Conservation (phyloP, 352 stramenopile species). For the Phytophthora capsici region DNA sequence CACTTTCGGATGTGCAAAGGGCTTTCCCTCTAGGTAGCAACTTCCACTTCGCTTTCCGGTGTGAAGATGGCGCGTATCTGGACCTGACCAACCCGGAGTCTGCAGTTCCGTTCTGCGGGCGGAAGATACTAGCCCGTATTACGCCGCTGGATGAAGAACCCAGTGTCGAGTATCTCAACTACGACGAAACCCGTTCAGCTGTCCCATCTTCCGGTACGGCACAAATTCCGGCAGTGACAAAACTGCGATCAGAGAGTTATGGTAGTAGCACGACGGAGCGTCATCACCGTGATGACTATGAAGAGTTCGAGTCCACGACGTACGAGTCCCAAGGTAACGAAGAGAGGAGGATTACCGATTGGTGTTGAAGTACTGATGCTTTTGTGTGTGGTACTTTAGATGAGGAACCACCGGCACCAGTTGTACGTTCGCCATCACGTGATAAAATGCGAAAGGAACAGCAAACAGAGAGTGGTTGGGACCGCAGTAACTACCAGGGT, state of each 20-base stretch:
- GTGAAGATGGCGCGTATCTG: constrained; percentile 69
- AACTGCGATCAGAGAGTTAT: constrained; percentile 33
- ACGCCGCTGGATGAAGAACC: constrained; percentile 65
- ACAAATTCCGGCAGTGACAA: constrained; percentile 11
- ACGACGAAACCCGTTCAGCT: constrained; percentile 24
- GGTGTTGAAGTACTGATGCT: constrained; percentile 6
- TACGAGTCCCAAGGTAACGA: constrained; percentile 56
- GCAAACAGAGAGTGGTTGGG: constrained; percentile 26
- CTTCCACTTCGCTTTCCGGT: constrained; percentile 84
- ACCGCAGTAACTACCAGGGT: constrained; percentile 31
- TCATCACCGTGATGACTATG: constrained; percentile 53
- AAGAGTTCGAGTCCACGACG: constrained; percentile 61
- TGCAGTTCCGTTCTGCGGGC: constrained; percentile 63
- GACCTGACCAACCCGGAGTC: constrained; percentile 77
- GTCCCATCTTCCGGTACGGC: neutral
- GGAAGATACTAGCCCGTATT: constrained; percentile 75
- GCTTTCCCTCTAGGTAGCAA: constrained; percentile 73
- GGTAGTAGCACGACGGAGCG: constrained; percentile 29
- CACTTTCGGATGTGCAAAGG: constrained; percentile 63
- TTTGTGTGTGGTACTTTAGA: constrained; percentile 21
- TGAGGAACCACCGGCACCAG: constrained; percentile 34
- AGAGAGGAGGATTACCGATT: neutral
- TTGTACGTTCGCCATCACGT: constrained; percentile 25
- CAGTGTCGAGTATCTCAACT: constrained; percentile 49
- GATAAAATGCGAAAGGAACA: constrained; percentile 39